A percentile compares a stretch with the other conserved stretches of the same genome.
Conservation (phyloP, 805 yeast genomes). For the Huiozyma naganishii region DNA sequence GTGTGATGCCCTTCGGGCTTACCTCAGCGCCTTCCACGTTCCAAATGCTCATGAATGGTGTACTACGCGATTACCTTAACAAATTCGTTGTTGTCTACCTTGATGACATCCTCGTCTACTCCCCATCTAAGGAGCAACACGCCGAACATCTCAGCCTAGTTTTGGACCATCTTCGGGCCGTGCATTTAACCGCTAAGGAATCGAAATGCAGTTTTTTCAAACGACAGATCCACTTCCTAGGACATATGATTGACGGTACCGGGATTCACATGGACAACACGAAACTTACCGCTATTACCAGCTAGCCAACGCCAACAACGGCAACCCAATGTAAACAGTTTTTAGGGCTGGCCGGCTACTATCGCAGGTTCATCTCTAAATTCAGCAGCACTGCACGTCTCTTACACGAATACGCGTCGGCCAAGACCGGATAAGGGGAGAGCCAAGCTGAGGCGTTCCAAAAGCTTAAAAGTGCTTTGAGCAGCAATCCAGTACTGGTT, state of each 20-base stretch:
- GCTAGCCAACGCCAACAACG: slow-evolving; percentile 1
- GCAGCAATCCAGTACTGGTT: slow-evolving; percentile 2
- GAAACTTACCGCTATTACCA: too few species aligned
- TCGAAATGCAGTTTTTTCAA: not conserved
- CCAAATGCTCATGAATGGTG: not conserved
- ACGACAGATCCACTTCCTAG: not conserved
- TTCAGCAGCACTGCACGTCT: slow-evolving; percentile 7
- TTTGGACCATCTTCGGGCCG: not conserved
- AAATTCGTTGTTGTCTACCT: not conserved
- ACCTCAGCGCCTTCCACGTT: slow-evolving; percentile 1
- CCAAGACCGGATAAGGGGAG: slow-evolving; percentile 1
- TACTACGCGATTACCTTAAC: not conserved
- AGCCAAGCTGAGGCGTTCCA: slow-evolving; percentile 1
- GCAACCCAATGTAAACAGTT: slow-evolving; percentile 11
- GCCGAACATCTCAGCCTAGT: slow-evolving; percentile 9
- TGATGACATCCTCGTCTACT: slow-evolving; percentile 1
- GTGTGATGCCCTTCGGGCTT: slow-evolving; percentile 3
- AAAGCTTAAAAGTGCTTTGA: slow-evolving; percentile 1
- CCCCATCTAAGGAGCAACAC: slow-evolving; percentile 3
- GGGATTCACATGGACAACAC: too few species aligned
- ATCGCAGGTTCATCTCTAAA: slow-evolving; percentile 8
- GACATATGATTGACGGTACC: slow-evolving; percentile 3
- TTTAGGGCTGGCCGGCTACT: slow-evolving; percentile 10
- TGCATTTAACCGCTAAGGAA: too few species aligned
- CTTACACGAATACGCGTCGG: slow-evolving; percentile 3